A percentile compares a stretch with the other conserved stretches of the same genome.
phyloP scores from a whole-genome alignment of 2,329 filamentous ascomycete species.

The Penicillium nordicum region DNA sequence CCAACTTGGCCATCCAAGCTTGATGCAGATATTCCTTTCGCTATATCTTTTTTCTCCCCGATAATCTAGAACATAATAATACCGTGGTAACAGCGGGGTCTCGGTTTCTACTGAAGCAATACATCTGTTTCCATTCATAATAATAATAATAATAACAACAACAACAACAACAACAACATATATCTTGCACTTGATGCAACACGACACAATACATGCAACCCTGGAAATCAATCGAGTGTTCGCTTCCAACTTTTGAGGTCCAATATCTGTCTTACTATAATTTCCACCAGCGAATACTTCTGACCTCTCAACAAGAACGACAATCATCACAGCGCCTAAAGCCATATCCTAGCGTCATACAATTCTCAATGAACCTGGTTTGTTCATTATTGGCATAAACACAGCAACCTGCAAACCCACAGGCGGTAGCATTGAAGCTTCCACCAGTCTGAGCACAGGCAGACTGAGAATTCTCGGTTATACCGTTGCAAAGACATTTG shows the following conservation, averaged over 20 bases:
- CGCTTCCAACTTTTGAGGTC: neutral
- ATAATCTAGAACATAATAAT: conserved; percentile 17
- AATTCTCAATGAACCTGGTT: conserved; percentile 1
- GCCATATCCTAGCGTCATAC: conserved; percentile 1
- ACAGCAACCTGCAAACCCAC: conserved; percentile 8
- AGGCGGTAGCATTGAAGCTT: neutral
- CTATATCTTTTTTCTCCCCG: conserved; percentile 12
- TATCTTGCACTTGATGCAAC: neutral
- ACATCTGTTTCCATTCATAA: neutral
- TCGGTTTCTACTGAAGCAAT: neutral
- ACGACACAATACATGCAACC: neutral
- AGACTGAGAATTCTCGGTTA: neutral
- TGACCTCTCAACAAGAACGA: neutral
- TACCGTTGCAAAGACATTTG: conserved; percentile 5
- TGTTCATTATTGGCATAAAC: conserved; percentile 8
- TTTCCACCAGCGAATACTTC: neutral
- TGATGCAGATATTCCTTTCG: conserved; percentile 16
- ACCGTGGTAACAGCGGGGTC: neutral
- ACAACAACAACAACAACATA: too few species aligned
- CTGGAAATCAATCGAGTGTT: neutral
- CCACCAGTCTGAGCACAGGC: conserved; percentile 3
- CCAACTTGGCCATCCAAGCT: conserved; percentile 11
- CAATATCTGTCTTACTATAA: neutral
- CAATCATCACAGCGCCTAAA: conserved; percentile 10
- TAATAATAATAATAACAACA: neutral